Base-by-base conservation (phyloP, 306 rosid species). In the Phaseolus lunatus region DNA sequence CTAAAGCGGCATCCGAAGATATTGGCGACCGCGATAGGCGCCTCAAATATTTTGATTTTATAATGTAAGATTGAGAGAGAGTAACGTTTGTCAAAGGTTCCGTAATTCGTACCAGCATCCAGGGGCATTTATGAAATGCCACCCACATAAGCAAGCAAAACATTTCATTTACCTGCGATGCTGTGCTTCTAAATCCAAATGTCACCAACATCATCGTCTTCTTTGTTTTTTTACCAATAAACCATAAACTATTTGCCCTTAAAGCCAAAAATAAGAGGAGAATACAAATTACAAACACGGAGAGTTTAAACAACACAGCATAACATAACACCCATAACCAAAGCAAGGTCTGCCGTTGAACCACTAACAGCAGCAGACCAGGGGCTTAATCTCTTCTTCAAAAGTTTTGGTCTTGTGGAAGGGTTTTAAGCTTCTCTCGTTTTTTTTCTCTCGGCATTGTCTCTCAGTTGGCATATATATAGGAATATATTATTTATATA, bases 341-440 rank as follows among this genome's bases (percentile, higher is more conserved):
- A 66, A 70, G 56, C 78, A 49, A 76, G 72, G 37, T 76, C 73
- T 83, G 80, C 78, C 86, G 80, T 76, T 20, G 49, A 9, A 75
- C 57, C 53, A 29, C 33, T 72, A 78, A 15, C 33, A 69, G 18
- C 65, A 26, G 66, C 19, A 26, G 65, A 58, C 57, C 20, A 20
- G 37, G 82, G 84, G 89, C 84, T 79, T 73, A 73, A 67, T 84
- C 84, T 63, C 83, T 84, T 78, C 80, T 82, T 66, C 72, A 57
- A 52, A 71, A 75, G 54, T 69, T 78, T 81, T 80, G 50, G 70
- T 47, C 54, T 85, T 70, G 84, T 85, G 67, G 75, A 76, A 87
- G 88, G 87, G 85, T 76, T 88, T 81, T 78, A 78, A 85, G 84
- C 81, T 87, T 76, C 85, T 52, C 77, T 58, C 77, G 35, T 29